phyloP scores from a whole-genome alignment of 441 rosid species.

The Hura crepitans region DNA sequence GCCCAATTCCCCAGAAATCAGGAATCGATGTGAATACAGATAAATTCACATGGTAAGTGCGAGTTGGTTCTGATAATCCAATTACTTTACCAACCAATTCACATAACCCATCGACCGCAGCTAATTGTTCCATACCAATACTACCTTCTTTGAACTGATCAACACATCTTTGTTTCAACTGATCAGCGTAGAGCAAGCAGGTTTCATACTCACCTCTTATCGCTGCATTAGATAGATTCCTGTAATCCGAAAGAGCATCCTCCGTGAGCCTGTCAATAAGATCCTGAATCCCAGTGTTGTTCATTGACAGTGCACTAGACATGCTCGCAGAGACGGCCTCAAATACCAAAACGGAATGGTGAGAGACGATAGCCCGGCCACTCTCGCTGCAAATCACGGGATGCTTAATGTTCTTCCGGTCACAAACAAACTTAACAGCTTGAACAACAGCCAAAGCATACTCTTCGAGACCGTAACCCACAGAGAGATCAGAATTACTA shows the following conservation, averaged over 20 bases:
- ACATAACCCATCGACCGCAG: constrained; percentile 81
- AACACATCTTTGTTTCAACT: constrained; percentile 74
- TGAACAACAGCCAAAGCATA: constrained; percentile 80
- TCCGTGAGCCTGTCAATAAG: constrained; percentile 49
- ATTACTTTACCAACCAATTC: constrained; percentile 56
- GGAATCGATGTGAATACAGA: constrained; percentile 95
- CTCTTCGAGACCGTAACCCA: constrained; percentile 72
- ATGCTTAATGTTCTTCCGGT: constrained; percentile 66
- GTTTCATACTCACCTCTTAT: constrained; percentile 60
- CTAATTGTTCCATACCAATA: constrained; percentile 73
- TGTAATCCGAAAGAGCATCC: constrained; percentile 54
- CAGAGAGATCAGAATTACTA: constrained; percentile 71
- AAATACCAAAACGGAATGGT: constrained; percentile 75
- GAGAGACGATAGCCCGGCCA: constrained; percentile 89
- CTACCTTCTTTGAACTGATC: constrained; percentile 81
- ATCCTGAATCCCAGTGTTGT: constrained; percentile 40
- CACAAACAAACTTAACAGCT: constrained; percentile 62
- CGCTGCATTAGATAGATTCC: constrained; percentile 47
- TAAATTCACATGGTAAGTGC: constrained; percentile 74
- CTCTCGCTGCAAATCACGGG: constrained; percentile 89
- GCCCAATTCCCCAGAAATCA: constrained; percentile 95
- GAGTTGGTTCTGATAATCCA: constrained; percentile 54
- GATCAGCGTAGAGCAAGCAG: constrained; percentile 63
- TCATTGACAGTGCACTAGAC: constrained; percentile 26
- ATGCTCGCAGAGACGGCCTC: constrained; percentile 64